Evolutionary conservation across 306 rosid species (phyloP).

Genomic region (Clitoria ternatea): DNA sequence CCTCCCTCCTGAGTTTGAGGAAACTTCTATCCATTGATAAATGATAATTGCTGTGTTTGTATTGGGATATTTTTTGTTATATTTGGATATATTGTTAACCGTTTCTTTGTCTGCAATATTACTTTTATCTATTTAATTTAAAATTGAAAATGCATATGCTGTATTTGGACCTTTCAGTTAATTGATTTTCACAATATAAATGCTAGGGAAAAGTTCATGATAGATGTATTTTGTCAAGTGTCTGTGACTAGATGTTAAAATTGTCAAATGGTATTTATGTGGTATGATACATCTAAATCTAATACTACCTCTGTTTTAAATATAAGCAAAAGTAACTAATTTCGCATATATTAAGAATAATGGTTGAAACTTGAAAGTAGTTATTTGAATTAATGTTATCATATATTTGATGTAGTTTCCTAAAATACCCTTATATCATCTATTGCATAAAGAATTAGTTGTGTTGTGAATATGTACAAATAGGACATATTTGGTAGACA

Average conservation of each 20-base stretch:
- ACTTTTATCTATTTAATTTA: neutral
- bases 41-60: neutral
- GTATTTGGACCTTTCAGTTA: slow-evolving; percentile 3
- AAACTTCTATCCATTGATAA: neutral
- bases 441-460: too few species aligned
- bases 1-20: neutral
- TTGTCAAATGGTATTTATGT: neutral
- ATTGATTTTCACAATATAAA: neutral
- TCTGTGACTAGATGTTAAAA: neutral
- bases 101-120: neutral
- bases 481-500: too few species aligned
- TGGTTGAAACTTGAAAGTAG: too few species aligned
- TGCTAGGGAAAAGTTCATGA: neutral
- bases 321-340: too few species aligned
- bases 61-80: neutral
- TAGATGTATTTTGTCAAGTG: slow-evolving; percentile 2
- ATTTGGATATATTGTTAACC: neutral
- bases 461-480: too few species aligned
- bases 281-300: neutral
- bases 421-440: too few species aligned
- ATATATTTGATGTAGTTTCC: too few species aligned
- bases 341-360: too few species aligned
- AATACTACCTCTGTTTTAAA: too few species aligned
- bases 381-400: too few species aligned
- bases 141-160: neutral